Evolutionary conservation across 495 filamentous ascomycete species (phyloP), one percentile per base, ranked within the genome.

Genomic region (Talaromyces nanjingensis): DNA sequence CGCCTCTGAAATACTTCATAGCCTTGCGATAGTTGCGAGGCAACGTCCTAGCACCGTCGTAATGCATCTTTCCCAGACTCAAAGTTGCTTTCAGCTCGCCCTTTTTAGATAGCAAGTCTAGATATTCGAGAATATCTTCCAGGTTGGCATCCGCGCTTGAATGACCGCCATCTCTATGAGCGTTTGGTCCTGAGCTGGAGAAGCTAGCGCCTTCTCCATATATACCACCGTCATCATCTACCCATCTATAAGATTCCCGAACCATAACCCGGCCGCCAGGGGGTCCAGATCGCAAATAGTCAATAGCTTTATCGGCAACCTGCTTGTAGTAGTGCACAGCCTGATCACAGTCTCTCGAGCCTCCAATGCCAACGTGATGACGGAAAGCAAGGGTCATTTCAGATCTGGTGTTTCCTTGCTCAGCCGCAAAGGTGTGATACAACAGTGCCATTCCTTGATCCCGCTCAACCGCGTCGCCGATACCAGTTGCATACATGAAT

Each of bases 321-420:
- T 82, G 84, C 73, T 94, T 96, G 79, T 99, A 99, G 75, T 92
- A 93, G 68, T 87, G 85, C 42, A 86, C 85, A 29, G 94, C 91
- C 59, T 87, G 81, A 53, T 97, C 90, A 74, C 96, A 99, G 70
- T 89, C 89, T 69, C 91, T 87, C 0, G 91, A 83, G 4, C 89
- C 89, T 1, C 89, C 91, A 60, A 99, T 92, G 2, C 94, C 96
- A 6, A 84, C 84, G 67, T 93, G 86, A 73, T 97, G 87, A 59
- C 96, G 86, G 70, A 91, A 94, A 12, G 91, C 96, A 11, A 93
- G 80, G 1, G 93, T 92, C 96, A 99, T 98, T 76, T 99, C 88
- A 14, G 93, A 91, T 62, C 85, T 84, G 18, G 88, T 91, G 69
- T 96, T 86, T 27, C 92, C 93, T 39, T 82, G 84, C 67, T 92